A percentile compares a stretch with the other conserved stretches of the same genome.
Evolutionary conservation across 2,329 filamentous ascomycete species (phyloP).

Genomic region (Xylariaceae sp.): DNA sequence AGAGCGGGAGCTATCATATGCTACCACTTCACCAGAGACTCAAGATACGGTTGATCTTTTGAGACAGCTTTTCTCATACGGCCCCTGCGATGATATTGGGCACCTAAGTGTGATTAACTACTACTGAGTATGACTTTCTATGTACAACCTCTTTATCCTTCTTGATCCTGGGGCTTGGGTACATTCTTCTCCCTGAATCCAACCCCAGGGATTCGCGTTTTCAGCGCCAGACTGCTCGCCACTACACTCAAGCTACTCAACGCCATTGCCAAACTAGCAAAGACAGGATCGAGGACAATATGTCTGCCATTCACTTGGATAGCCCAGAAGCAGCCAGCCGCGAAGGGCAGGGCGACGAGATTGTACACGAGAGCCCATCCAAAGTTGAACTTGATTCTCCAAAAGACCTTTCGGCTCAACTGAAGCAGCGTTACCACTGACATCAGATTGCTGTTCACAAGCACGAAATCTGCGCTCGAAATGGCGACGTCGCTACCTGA

Average conservation of each 20-base stretch:
- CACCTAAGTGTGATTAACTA: too few relatives aligned
- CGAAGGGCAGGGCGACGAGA: constrained; percentile 70
- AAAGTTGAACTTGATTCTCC: constrained; percentile 80
- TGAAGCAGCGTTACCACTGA: constrained; percentile 70
- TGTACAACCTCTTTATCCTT: too few relatives aligned
- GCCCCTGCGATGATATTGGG: too few relatives aligned
- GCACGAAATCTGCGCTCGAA: constrained; percentile 75
- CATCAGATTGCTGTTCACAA: constrained; percentile 67
- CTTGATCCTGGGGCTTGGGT: too few relatives aligned
- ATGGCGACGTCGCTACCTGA: constrained; percentile 82
- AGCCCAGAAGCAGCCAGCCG: constrained; percentile 72
- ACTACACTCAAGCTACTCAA: constrained; percentile 88
- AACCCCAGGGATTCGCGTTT: constrained; percentile 38
- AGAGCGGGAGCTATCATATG: too few relatives aligned
- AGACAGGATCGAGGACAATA: constrained; percentile 69
- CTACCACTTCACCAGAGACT: too few relatives aligned
- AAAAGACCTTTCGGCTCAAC: constrained; percentile 68
- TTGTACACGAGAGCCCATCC: constrained; percentile 84
- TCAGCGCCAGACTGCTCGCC: constrained; percentile 71
- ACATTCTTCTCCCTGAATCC: constrained; percentile 28
- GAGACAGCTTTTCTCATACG: too few relatives aligned
- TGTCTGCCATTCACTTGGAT: constrained; percentile 47
- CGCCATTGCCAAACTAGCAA: constrained; percentile 91
- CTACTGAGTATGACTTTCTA: too few relatives aligned
- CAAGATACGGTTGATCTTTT: too few relatives aligned